A percentile compares a stretch with the other conserved stretches of the same genome.
These are phyloP conservation scores for Mycena amicta DNA, from an alignment of 768 basidiomycete species.

Conservation along the genomic window DNA sequence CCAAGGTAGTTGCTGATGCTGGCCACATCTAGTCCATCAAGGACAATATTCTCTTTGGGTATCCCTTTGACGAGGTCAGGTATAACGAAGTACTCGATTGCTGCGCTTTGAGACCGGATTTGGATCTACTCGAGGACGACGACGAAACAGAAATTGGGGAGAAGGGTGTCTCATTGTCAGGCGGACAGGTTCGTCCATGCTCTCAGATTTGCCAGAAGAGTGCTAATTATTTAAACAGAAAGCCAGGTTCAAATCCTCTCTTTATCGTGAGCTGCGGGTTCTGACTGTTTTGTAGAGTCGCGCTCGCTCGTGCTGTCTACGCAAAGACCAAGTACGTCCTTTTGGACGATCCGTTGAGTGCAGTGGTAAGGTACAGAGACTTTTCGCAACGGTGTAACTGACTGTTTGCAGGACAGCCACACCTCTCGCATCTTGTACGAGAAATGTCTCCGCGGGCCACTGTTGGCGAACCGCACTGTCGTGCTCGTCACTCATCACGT, in stretches of 20 bases:
- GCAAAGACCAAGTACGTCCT: constrained; percentile 51
- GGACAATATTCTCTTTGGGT: constrained; percentile 82
- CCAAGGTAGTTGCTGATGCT: neutral
- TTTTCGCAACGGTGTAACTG: neutral
- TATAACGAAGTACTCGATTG: constrained; percentile 80
- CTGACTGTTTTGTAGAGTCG: constrained; percentile 42
- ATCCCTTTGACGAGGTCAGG: constrained; percentile 69
- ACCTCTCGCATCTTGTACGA: constrained; percentile 67
- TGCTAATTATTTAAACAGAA: too few relatives aligned
- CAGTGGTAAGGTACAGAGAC: constrained; percentile 47
- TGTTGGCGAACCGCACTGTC: constrained; percentile 70
- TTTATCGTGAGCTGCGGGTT: too few relatives aligned
- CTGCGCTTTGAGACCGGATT: constrained; percentile 80
- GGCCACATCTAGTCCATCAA: constrained; percentile 53
- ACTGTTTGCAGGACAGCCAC: constrained; percentile 57
- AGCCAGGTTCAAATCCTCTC: constrained; percentile 54
- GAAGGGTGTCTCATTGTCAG: constrained; percentile 68
- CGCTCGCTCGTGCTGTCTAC: constrained; percentile 66
- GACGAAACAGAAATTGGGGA: constrained; percentile 85
- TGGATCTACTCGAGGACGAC: constrained; percentile 85
- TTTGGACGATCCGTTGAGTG: constrained; percentile 63
- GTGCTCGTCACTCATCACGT: constrained; percentile 81
- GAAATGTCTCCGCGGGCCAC: constrained; percentile 64
- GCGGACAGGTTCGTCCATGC: too few relatives aligned
- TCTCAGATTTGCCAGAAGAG: too few relatives aligned